Conservation (phyloP, 176 grass and related monocot genomes). For the Avena insularis region DNA sequence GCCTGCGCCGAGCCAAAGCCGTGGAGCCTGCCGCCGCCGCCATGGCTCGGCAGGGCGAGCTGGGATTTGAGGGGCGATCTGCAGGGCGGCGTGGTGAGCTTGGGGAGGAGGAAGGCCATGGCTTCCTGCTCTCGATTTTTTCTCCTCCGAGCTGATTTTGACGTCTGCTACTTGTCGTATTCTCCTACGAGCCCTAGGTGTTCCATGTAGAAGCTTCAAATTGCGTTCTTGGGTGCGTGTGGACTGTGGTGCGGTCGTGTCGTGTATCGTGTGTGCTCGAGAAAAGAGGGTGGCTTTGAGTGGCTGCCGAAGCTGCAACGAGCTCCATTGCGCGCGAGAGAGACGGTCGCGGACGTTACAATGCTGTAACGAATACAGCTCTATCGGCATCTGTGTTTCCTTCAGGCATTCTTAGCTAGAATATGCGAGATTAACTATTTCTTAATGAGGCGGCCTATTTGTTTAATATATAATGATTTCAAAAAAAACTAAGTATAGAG, state of each 20-base stretch:
- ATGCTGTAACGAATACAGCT: background rate
- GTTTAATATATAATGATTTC: too few relatives aligned
- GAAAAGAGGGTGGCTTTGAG: constrained; percentile 52
- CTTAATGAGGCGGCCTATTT: too few relatives aligned
- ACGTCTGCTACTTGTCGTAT: background rate
- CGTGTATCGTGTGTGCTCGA: constrained; percentile 4
- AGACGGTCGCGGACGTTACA: constrained; percentile 21
- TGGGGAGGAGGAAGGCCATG: constrained; percentile 93
- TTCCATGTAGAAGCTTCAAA: constrained; percentile 51
- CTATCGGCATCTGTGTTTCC: constrained; percentile 8
- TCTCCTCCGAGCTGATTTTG: background rate
- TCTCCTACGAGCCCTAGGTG: constrained; percentile 25
- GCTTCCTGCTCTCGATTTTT: constrained; percentile 34
- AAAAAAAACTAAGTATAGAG: too few relatives aligned
- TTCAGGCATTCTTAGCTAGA: background rate
- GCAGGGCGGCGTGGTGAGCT: constrained; percentile 70
- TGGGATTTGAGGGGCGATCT: constrained; percentile 59
- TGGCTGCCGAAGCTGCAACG: constrained; percentile 58
- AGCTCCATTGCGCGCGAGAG: constrained; percentile 14
- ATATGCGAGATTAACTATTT: too few relatives aligned
- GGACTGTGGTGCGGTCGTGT: background rate
- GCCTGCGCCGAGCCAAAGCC: constrained; percentile 32
- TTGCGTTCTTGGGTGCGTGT: constrained; percentile 35
- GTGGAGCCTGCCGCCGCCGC: constrained; percentile 45
- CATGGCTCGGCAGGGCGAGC: background rate